phyloP scores from a whole-genome alignment of 2,329 filamentous ascomycete species.

The Trichoderma koningii region DNA sequence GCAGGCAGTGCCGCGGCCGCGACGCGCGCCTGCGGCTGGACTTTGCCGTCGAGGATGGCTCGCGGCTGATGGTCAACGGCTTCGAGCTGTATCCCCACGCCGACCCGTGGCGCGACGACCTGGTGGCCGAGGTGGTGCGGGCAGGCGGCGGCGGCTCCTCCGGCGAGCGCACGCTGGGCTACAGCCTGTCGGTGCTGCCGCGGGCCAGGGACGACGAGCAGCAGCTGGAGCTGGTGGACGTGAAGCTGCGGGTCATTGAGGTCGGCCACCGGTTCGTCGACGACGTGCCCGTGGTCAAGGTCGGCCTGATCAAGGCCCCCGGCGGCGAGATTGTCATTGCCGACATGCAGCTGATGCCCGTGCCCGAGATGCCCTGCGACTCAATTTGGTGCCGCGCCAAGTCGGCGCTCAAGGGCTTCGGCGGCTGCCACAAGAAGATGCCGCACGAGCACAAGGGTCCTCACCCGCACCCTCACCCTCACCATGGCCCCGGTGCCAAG shows the following conservation, averaged over 20 bases:
- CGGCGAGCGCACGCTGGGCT: constrained; percentile 50
- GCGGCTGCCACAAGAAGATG: constrained; percentile 32
- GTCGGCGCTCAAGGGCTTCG: constrained; percentile 35
- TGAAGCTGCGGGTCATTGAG: constrained; percentile 62
- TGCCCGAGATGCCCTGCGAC: constrained; percentile 39
- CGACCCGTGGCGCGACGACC: constrained; percentile 47
- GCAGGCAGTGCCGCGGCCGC: constrained; percentile 54
- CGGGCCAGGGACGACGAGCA: constrained; percentile 53
- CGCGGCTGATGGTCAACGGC: constrained; percentile 60
- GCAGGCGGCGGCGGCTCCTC: constrained; percentile 40
- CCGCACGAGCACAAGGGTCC: neutral
- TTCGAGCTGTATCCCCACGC: constrained; percentile 61
- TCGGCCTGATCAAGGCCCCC: constrained; percentile 63
- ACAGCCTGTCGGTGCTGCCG: constrained; percentile 48
- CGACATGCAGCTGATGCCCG: constrained; percentile 45
- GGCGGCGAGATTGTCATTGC: constrained; percentile 58
- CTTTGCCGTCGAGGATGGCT: constrained; percentile 53
- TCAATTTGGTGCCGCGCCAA: constrained; percentile 58
- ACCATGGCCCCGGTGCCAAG: neutral
- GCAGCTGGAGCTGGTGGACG: constrained; percentile 52
- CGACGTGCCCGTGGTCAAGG: constrained; percentile 56
- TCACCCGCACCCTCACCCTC: neutral
- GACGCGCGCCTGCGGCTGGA: constrained; percentile 54
- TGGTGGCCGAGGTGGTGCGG: constrained; percentile 51
- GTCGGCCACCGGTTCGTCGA: constrained; percentile 59